Evolutionary conservation across 1,284 basidiomycete species (phyloP).

Genomic region (Lentinus polychrous): DNA sequence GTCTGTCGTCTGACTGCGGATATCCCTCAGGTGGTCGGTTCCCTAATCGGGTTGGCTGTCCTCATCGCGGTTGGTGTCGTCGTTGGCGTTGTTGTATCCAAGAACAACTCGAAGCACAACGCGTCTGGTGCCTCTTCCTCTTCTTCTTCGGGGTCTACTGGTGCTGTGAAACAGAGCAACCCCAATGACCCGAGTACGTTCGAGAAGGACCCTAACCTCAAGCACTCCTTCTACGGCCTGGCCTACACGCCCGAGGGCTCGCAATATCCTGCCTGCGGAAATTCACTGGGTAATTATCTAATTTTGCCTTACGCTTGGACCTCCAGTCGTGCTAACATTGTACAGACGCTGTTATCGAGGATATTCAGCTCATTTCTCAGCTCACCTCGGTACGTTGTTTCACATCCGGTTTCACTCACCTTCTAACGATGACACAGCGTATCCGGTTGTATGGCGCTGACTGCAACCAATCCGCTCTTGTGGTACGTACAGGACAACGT

Average conservation of each 20-base stretch:
- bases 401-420: not conserved
- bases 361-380: conserved; percentile 56
- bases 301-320: not conserved
- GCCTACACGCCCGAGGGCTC: conserved; percentile 65
- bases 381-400: conserved; percentile 30
- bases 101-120: conserved; percentile 26
- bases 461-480: conserved; percentile 50
- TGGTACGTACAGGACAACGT: conserved; percentile 28
- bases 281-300: conserved; percentile 32
- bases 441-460: conserved; percentile 55
- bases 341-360: conserved; percentile 37
- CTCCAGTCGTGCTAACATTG: not conserved
- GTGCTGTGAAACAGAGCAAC: conserved; percentile 43
- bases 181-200: conserved; percentile 61
- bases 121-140: conserved; percentile 12
- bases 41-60: conserved; percentile 33
- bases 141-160: conserved; percentile 12
- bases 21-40: conserved; percentile 37
- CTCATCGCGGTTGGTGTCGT: conserved; percentile 43
- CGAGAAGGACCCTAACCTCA: conserved; percentile 50
- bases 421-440: conserved; percentile 21
- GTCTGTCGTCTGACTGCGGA: not conserved
- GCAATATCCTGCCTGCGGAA: conserved; percentile 44
- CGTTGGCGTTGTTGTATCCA: conserved; percentile 49
- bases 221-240: conserved; percentile 64